Percentiles rank a stretch among this genome's conserved stretches.
phyloP scores from a whole-genome alignment of 2,329 filamentous ascomycete genomes.

The Fusarium sp. region DNA sequence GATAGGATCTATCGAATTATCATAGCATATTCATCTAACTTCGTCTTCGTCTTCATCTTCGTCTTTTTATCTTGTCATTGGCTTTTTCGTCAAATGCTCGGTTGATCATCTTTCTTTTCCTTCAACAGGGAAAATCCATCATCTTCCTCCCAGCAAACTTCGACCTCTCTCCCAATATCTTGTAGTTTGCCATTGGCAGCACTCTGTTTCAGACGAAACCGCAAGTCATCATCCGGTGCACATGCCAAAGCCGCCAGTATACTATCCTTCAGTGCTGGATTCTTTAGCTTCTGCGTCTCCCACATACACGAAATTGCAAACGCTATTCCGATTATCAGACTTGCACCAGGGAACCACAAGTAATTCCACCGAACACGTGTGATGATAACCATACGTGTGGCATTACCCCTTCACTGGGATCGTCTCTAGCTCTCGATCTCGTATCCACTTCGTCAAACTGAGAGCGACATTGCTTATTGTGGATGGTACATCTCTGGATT shows the following conservation, averaged over 20 bases:
- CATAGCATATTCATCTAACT: too few species aligned
- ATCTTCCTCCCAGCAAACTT: background rate
- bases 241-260: background rate
- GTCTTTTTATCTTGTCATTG: background rate
- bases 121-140: background rate
- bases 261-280: background rate
- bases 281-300: background rate
- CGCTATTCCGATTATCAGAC: background rate
- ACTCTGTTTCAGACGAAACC: background rate
- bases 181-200: background rate
- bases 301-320: background rate
- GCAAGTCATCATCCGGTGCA: background rate
- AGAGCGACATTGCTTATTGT: background rate
- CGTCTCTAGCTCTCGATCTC: background rate
- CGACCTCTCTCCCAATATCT: background rate
- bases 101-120: background rate
- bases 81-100: background rate
- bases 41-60: background rate
- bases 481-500: background rate
- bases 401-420: background rate
- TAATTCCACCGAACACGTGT: constrained; percentile 1
- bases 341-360: background rate
- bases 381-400: background rate
- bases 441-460: constrained; percentile 23
- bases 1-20: background rate